phyloP scores from a whole-genome alignment of 805 yeast species.

The Kluyveromyces nonfermentans region DNA sequence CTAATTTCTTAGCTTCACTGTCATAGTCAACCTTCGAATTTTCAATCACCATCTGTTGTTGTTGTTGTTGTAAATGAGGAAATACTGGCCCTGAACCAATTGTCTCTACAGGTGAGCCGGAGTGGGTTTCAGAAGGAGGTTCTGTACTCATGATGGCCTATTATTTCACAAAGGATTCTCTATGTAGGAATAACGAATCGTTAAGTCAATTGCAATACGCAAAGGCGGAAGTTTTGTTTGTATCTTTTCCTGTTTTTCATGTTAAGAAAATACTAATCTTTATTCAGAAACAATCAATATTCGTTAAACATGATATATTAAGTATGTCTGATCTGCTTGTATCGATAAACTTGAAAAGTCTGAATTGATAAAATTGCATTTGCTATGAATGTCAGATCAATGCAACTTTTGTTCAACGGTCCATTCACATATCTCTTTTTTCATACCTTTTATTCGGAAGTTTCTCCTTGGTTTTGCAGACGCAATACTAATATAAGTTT shows the following conservation, averaged over 20 bases:
- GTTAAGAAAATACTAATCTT: not conserved
- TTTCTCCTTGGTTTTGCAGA: too few relatives aligned
- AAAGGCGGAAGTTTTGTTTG: too few relatives aligned
- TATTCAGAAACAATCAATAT: too few relatives aligned
- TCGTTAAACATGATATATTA: not conserved
- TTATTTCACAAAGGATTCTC: not conserved
- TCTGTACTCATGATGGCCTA: not conserved
- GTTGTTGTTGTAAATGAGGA: conserved; percentile 21
- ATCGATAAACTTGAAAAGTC: too few relatives aligned
- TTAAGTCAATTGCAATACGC: not conserved
- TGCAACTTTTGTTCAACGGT: not conserved
- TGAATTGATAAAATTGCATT: too few relatives aligned
- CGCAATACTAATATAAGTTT: too few relatives aligned
- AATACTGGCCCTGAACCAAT: conserved; percentile 15
- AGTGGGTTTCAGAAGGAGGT: not conserved
- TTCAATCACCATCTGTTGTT: conserved; percentile 11
- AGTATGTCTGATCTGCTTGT: not conserved
- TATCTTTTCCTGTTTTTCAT: not conserved
- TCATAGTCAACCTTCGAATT: conserved; percentile 22
- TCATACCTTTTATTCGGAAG: not conserved
- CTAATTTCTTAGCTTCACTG: conserved; percentile 28
- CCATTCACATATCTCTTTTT: too few relatives aligned
- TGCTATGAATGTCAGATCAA: not conserved
- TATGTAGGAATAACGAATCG: too few relatives aligned
- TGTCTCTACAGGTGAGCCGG: conserved; percentile 3